Evolutionary conservation across 1,139 yeast genomes (phyloP).

Genomic region (Candida sp.): DNA sequence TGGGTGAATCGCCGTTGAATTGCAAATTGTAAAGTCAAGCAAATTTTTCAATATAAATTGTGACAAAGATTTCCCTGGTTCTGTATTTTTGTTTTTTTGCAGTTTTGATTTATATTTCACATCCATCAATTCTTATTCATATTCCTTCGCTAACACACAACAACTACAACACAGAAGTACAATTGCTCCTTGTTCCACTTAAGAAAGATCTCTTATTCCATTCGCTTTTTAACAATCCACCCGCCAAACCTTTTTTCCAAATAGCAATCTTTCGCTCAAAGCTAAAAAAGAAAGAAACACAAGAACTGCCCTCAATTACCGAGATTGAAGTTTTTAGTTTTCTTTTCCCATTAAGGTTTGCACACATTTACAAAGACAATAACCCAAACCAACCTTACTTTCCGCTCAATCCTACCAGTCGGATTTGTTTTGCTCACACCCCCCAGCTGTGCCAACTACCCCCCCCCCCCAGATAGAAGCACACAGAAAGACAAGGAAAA

Average conservation of each 20-base stretch:
- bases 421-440: background rate
- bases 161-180: background rate
- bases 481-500: background rate
- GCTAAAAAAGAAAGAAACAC: background rate
- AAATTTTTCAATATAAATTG: constrained; percentile 1
- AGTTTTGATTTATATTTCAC: background rate
- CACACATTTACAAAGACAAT: no score
- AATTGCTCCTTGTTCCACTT: background rate
- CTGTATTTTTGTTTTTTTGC: background rate
- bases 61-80: background rate
- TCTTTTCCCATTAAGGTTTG: no score
- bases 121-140: background rate
- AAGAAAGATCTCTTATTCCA: constrained; percentile 1
- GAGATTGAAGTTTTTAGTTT: background rate
- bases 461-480: background rate
- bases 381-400: background rate
- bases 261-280: constrained; percentile 1
- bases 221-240: background rate
- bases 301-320: background rate
- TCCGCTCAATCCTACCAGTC: background rate
- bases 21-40: background rate
- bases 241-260: background rate
- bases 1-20: background rate
- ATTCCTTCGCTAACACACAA: background rate
- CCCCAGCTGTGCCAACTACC: background rate